Evolutionary conservation across 306 rosid genomes (phyloP).

Genomic region (Amphicarpaea edgeworthii): DNA sequence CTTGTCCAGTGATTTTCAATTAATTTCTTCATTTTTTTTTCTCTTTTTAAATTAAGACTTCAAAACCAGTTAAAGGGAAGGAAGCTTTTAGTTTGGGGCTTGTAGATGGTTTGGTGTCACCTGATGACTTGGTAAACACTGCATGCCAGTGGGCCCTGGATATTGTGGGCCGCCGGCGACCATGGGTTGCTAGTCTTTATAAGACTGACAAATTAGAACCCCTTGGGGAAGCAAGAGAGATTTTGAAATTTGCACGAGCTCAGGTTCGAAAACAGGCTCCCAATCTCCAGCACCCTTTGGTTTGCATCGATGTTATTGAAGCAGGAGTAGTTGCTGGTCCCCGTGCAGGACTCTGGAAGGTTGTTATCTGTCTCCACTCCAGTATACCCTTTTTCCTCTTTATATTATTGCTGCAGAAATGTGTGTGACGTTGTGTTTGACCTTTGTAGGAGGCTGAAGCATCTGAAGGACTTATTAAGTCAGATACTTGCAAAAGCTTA

Average conservation of each 20-base stretch:
- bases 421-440: conserved; percentile 46
- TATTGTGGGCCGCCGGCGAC: conserved; percentile 67
- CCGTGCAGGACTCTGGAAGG: conserved; percentile 94
- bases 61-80: conserved; percentile 84
- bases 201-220: conserved; percentile 86
- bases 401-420: conserved; percentile 30
- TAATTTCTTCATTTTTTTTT: conserved; percentile 29
- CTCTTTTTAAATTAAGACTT: conserved; percentile 56
- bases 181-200: conserved; percentile 91
- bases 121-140: conserved; percentile 71
- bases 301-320: conserved; percentile 91
- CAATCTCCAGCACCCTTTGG: conserved; percentile 85
- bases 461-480: conserved; percentile 63
- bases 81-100: conserved; percentile 87
- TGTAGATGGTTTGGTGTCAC: conserved; percentile 79
- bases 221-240: conserved; percentile 94
- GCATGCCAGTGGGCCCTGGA: conserved; percentile 92
- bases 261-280: conserved; percentile 82
- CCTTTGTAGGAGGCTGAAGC: conserved; percentile 84
- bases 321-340: conserved; percentile 87
- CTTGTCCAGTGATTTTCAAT: conserved; percentile 37
- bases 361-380: conserved; percentile 50
- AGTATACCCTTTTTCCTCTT: conserved; percentile 34
- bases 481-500: conserved; percentile 84
- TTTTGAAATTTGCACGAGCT: conserved; percentile 77